A percentile compares a stretch with the other conserved stretches of the same genome.
Conservation (phyloP, 169 alveolate genomes). For the Blepharisma undulans region DNA sequence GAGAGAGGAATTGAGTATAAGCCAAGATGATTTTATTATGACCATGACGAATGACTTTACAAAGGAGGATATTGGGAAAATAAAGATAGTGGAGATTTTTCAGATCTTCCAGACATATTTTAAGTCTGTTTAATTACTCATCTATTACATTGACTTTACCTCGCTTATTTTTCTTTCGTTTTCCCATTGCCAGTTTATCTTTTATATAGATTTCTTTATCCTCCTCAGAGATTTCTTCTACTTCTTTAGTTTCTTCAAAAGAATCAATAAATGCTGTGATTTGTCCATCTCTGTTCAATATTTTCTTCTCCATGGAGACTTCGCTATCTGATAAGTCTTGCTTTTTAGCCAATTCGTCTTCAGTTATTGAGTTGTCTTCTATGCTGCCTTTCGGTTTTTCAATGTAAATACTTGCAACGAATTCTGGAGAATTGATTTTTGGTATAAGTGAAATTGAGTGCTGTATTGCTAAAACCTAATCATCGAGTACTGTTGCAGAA, state of each 20-base stretch:
- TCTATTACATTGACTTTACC: background rate
- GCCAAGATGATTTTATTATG: constrained; percentile 69
- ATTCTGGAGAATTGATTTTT: background rate
- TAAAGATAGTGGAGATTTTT: constrained; percentile 47
- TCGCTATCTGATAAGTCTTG: background rate
- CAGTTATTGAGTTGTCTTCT: background rate
- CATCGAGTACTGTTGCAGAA: background rate
- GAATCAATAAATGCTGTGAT: background rate
- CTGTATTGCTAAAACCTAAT: background rate
- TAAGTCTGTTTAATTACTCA: background rate
- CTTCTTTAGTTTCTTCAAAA: background rate
- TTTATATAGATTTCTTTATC: background rate
- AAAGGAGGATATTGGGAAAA: constrained; percentile 74
- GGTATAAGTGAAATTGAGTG: background rate
- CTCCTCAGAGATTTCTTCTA: background rate
- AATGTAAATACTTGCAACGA: background rate
- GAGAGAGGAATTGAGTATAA: constrained; percentile 44
- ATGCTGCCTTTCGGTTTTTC: background rate
- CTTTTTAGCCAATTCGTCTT: background rate
- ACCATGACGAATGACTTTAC: constrained; percentile 43
- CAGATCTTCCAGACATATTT: constrained; percentile 23
- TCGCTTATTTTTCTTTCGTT: background rate
- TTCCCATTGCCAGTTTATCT: background rate
- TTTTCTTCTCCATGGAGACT: background rate
- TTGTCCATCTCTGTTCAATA: background rate